phyloP scores from a whole-genome alignment of 2,329 filamentous ascomycete species.

The Cadophora malorum region DNA sequence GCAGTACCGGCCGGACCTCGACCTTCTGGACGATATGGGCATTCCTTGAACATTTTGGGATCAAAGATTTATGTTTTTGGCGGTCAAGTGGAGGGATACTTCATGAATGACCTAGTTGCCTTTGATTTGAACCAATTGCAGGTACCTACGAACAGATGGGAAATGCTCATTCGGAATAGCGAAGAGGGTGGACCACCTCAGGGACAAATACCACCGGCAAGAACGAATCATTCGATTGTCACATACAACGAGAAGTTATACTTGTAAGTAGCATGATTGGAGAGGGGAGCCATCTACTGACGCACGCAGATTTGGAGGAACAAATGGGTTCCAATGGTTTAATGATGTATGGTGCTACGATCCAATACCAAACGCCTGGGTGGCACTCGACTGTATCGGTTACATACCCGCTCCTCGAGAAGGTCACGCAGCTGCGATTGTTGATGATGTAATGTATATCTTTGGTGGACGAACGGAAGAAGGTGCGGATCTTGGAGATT shows the following conservation, averaged over 20 bases:
- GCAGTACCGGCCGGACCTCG: slow-evolving; percentile 86
- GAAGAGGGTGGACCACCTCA: slow-evolving; percentile 65
- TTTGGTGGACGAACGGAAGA: slow-evolving; percentile 97
- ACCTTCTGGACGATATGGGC: slow-evolving; percentile 91
- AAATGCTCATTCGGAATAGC: slow-evolving; percentile 82
- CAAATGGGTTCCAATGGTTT: slow-evolving; percentile 96
- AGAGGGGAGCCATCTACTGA: slow-evolving; percentile 30
- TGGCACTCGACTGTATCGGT: slow-evolving; percentile 91
- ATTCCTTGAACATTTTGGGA: slow-evolving; percentile 93
- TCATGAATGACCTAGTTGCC: slow-evolving; percentile 95
- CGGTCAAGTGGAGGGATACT: slow-evolving; percentile 94
- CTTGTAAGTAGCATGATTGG: slow-evolving; percentile 64
- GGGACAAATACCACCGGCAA: slow-evolving; percentile 78
- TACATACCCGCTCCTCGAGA: slow-evolving; percentile 95
- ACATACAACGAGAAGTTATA: slow-evolving; percentile 94
- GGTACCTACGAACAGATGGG: slow-evolving; percentile 90
- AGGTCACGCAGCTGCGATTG: slow-evolving; percentile 90
- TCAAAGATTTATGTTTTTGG: slow-evolving; percentile 98
- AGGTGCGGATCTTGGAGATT: slow-evolving; percentile 87
- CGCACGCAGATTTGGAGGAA: slow-evolving; percentile 82
- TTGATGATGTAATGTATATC: slow-evolving; percentile 99
- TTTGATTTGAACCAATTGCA: slow-evolving; percentile 97
- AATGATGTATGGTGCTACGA: slow-evolving; percentile 99
- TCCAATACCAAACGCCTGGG: slow-evolving; percentile 81
- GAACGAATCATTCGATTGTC: slow-evolving; percentile 93